These are phyloP conservation scores for Capsicum pubescens DNA, from an alignment of 257 asterid species.

Conservation along the genomic window DNA sequence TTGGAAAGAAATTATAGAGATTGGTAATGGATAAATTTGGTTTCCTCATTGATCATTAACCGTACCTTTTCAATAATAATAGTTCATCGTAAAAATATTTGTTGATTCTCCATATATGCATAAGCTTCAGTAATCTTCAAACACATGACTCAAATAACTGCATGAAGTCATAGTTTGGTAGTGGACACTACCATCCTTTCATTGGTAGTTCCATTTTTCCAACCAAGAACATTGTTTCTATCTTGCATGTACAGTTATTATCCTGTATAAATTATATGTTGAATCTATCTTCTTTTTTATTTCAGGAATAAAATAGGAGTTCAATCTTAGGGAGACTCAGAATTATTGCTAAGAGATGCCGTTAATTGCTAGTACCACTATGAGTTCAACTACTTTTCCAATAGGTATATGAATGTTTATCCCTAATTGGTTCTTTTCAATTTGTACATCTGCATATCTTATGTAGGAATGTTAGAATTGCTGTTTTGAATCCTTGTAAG, in stretches of 20 bases:
- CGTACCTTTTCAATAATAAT: not conserved
- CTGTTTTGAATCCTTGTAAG: conserved; percentile 1
- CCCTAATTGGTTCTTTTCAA: conserved; percentile 5
- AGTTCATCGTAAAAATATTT: not conserved
- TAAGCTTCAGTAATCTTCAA: not conserved
- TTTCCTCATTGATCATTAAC: not conserved
- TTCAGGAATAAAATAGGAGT: not conserved
- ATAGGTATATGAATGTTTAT: conserved; percentile 40
- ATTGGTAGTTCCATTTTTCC: conserved; percentile 5
- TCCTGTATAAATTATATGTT: not conserved
- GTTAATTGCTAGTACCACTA: conserved; percentile 41
- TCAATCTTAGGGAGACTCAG: conserved; percentile 5
- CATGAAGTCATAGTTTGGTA: conserved; percentile 7
- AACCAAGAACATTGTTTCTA: not conserved
- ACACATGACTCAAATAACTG: not conserved
- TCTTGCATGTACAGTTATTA: conserved; percentile 4
- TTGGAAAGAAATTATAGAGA: not conserved
- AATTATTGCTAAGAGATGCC: conserved; percentile 43
- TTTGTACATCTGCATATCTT: not conserved
- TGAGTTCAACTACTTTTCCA: conserved; percentile 41
- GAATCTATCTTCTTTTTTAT: not conserved
- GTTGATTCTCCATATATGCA: conserved; percentile 1
- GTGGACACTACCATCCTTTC: not conserved
- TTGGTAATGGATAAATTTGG: not conserved
- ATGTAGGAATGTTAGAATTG: not conserved